Evolutionary conservation across 306 rosid genomes (phyloP).

Genomic region (Cucurbita pepo): DNA sequence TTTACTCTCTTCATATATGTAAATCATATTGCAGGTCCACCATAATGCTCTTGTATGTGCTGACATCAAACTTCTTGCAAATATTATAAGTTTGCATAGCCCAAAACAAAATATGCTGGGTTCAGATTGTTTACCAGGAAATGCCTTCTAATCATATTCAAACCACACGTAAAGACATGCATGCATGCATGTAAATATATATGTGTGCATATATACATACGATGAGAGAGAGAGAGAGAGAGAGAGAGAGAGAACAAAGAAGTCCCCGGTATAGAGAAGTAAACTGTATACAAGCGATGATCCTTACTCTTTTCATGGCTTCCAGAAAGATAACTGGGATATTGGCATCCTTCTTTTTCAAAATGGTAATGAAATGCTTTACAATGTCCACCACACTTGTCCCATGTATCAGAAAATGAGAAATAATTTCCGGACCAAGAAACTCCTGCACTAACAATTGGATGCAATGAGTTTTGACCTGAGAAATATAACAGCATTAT

Average conservation of each 20-base stretch:
- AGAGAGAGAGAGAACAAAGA: not conserved
- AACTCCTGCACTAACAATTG: conserved; percentile 45
- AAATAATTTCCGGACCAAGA: conserved; percentile 75
- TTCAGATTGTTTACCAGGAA: not conserved
- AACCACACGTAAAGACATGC: not conserved
- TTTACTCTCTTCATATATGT: not conserved
- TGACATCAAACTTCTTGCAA: not conserved
- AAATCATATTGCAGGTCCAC: not conserved
- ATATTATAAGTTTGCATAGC: not conserved
- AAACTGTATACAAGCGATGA: not conserved
- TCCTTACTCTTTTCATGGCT: conserved; percentile 67
- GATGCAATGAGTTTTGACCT: not conserved
- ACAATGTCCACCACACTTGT: conserved; percentile 54
- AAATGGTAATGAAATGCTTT: conserved; percentile 50
- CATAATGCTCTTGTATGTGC: not conserved
- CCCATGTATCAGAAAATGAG: conserved; percentile 76
- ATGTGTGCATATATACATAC: not conserved
- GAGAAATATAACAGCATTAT: not conserved
- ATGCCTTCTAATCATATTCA: not conserved
- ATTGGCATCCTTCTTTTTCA: conserved; percentile 51
- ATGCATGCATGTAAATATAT: not conserved
- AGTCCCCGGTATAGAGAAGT: not conserved
- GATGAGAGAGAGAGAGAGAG: too few relatives aligned
- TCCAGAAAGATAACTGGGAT: conserved; percentile 51
- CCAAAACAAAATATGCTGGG: not conserved